Evolutionary conservation across 202 grass and related monocot genomes (phyloP), one percentile per base, ranked within the genome.

Genomic region (Schoenoplectus triqueter): DNA sequence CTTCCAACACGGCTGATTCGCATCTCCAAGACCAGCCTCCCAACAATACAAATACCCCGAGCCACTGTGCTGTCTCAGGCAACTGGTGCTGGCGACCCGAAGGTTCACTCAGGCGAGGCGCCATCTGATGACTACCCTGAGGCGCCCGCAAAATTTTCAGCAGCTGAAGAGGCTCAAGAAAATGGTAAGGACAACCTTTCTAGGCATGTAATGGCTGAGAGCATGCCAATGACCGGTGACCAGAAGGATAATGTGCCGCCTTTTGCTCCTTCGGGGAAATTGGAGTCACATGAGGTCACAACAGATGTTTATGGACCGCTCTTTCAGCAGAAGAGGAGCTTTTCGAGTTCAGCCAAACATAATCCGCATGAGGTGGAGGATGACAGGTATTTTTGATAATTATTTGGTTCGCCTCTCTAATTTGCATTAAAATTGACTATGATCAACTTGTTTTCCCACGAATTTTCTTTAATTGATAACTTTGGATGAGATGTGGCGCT

Each of bases 301-400:
- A 66, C 68, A 52, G 45, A 68, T 7, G 4, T 57, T 9, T 44
- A 5, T 2, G 92, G 44, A 0, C 64, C 90, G 0, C 73, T 81
- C 21, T 88, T 90, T 63, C 90, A 89, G 87, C 94, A 94, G 86
- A 92, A 68, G 74, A 88, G 90, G 5, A 90, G 80, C 0, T 14
- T 75, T 7, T 49, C 87, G 0, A 0, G 10, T 52, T 7, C 49
- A 14, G 47, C 49, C 13, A 46, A 84, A 0, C 21, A 64, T 1
- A 85, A 80, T 21, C 40, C 79, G 0, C 66, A 80, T 10, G 85
- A 68, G 1, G 90, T 82, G 4, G 90, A 83, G 39, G 4, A 54
- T 83, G 81, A 83, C 47, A 56, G 81, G 81, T 83, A 83, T 69
- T 6, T 42, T 70, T 2, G 1, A 15, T 56, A 3, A 22, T 49